phyloP scores from a whole-genome alignment of 352 stramenopile species.

The Phytopythium cucurbitacearum region DNA sequence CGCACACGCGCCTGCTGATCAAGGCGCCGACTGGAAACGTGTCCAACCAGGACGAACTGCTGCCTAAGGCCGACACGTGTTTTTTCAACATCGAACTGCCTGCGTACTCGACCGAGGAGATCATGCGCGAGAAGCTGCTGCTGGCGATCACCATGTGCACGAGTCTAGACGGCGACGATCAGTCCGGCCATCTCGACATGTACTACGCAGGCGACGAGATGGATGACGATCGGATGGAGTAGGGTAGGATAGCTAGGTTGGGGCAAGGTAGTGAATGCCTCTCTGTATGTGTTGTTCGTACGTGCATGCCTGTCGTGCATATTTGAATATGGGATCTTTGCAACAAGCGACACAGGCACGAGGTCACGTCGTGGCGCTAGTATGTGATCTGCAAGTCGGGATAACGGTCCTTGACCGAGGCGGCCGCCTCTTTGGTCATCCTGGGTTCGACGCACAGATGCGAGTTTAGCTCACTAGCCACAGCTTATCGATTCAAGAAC shows the following conservation, averaged over 20 bases:
- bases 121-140: conserved; percentile 68
- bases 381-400: conserved; percentile 34
- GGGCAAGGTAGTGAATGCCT: neutral
- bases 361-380: conserved; percentile 3
- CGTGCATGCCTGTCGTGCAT: no score
- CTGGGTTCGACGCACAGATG: conserved; percentile 14
- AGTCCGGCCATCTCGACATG: conserved; percentile 57
- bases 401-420: conserved; percentile 70
- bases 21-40: conserved; percentile 31
- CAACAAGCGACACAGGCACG: neutral
- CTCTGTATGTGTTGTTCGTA: neutral
- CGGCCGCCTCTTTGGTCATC: conserved; percentile 79
- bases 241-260: conserved; percentile 5
- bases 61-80: conserved; percentile 81
- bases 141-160: conserved; percentile 76
- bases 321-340: neutral
- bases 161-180: conserved; percentile 79
- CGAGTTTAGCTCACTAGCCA: neutral
- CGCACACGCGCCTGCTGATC: conserved; percentile 66
- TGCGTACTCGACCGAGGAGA: conserved; percentile 61
- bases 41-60: conserved; percentile 21
- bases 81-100: conserved; percentile 86
- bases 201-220: conserved; percentile 63
- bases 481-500: neutral
- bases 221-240: conserved; percentile 59